These are phyloP conservation scores for Lagerstroemia speciosa DNA, from an alignment of 345 rosid genomes.

Conservation along the genomic window DNA sequence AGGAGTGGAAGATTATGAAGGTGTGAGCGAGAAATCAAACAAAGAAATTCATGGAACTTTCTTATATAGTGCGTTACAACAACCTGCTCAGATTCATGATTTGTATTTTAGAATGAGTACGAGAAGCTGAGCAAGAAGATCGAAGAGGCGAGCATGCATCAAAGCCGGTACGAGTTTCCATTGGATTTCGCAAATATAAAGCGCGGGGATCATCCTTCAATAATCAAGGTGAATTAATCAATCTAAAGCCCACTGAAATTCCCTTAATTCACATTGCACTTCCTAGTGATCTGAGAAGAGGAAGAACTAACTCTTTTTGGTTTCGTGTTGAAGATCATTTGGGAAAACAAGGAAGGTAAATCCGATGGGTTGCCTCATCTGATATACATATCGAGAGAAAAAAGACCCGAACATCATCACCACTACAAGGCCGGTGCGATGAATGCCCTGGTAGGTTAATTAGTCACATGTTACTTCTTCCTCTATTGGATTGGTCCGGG, in stretches of 20 bases:
- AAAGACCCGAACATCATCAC: conserved; percentile 41
- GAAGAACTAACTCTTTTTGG: background rate
- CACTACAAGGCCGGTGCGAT: conserved; percentile 72
- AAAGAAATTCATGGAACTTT: too few species aligned
- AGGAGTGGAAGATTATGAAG: conserved; percentile 43
- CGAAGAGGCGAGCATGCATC: conserved; percentile 25
- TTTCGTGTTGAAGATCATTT: conserved; percentile 28
- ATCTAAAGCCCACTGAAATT: too few species aligned
- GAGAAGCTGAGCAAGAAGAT: conserved; percentile 34
- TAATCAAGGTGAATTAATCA: conserved; percentile 69
- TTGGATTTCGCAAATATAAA: conserved; percentile 29
- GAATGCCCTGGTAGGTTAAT: conserved; percentile 55
- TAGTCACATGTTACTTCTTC: too few species aligned
- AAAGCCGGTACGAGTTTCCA: too few species aligned
- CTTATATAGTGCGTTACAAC: too few species aligned
- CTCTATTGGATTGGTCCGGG: too few species aligned
- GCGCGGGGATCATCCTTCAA: conserved; percentile 38
- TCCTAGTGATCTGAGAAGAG: too few species aligned
- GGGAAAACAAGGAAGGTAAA: conserved; percentile 35
- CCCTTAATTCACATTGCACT: too few species aligned
- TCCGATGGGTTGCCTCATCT: conserved; percentile 41
- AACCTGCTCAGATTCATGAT: too few species aligned
- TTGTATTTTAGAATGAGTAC: conserved; percentile 48
- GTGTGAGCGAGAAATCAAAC: too few species aligned
- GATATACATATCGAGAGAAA: conserved; percentile 60